Evolutionary conservation across 164 flowering plant species (phyloP).

Genomic region (Kingdonia uniflora): DNA sequence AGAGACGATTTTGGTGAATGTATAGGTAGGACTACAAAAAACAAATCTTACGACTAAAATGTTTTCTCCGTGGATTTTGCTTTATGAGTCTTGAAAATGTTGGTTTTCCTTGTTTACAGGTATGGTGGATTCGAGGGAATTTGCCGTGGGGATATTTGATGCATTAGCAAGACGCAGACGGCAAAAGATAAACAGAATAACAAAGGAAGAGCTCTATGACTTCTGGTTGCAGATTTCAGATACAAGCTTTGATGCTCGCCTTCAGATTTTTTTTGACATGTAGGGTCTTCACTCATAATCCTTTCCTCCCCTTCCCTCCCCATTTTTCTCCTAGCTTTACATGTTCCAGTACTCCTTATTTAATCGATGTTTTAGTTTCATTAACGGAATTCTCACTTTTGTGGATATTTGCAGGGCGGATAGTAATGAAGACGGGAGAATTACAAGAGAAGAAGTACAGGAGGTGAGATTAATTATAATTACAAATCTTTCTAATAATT

Average conservation of each 20-base stretch:
- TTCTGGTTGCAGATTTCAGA: constrained; percentile 89
- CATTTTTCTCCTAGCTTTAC: background rate
- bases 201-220: constrained; percentile 71
- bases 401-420: constrained; percentile 59
- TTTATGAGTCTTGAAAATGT: background rate
- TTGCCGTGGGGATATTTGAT: constrained; percentile 76
- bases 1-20: constrained; percentile 84
- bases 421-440: constrained; percentile 83
- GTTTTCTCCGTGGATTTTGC: background rate
- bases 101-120: constrained; percentile 29
- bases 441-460: constrained; percentile 80
- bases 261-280: constrained; percentile 97
- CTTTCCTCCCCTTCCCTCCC: background rate
- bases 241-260: constrained; percentile 93
- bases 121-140: constrained; percentile 94
- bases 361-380: no score
- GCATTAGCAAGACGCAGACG: constrained; percentile 63
- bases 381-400: no score
- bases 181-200: constrained; percentile 40
- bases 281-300: constrained; percentile 6
- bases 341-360: no score
- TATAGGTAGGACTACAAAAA: constrained; percentile 37
- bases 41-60: background rate
- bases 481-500: no score
- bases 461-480: constrained; percentile 37